Conservation (phyloP, 179 eudicot species). For the Spergularia azorica region DNA sequence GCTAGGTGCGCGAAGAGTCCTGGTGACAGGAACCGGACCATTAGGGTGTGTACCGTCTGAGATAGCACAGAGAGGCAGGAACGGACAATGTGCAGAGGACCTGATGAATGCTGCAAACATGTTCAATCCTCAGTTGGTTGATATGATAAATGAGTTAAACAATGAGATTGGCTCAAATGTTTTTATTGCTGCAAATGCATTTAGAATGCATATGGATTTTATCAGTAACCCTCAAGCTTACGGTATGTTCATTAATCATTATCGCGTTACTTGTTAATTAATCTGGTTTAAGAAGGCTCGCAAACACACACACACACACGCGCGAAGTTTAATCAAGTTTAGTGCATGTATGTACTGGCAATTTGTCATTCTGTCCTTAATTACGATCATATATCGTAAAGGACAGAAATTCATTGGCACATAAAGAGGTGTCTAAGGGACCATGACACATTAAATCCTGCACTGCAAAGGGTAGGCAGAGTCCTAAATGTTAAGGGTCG, state of each 20-base stretch:
- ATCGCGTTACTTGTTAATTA: not conserved
- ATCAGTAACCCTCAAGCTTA: constrained; percentile 58
- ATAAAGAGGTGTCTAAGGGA: not conserved
- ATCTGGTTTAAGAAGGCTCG: no score
- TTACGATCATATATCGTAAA: not conserved
- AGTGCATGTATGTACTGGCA: not conserved
- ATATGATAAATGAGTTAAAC: constrained; percentile 53
- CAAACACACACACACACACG: no score
- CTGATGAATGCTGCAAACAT: constrained; percentile 56
- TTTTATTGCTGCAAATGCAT: constrained; percentile 62
- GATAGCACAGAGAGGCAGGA: constrained; percentile 58
- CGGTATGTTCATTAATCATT: constrained; percentile 39
- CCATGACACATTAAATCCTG: constrained; percentile 5
- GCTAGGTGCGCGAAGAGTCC: constrained; percentile 73
- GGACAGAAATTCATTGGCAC: constrained; percentile 5
- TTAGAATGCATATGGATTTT: constrained; percentile 64
- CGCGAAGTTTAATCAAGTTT: no score
- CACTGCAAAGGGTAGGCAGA: constrained; percentile 14
- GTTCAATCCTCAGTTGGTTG: constrained; percentile 69
- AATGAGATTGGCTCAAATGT: constrained; percentile 49
- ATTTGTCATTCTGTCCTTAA: not conserved
- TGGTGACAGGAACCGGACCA: constrained; percentile 91
- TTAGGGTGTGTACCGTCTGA: constrained; percentile 91
- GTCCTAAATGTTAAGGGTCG: constrained; percentile 12
- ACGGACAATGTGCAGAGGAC: constrained; percentile 61